These are phyloP conservation scores for Pseudogymnoascus sp. DNA, from an alignment of 2,329 filamentous ascomycete genomes.

Conservation along the genomic window DNA sequence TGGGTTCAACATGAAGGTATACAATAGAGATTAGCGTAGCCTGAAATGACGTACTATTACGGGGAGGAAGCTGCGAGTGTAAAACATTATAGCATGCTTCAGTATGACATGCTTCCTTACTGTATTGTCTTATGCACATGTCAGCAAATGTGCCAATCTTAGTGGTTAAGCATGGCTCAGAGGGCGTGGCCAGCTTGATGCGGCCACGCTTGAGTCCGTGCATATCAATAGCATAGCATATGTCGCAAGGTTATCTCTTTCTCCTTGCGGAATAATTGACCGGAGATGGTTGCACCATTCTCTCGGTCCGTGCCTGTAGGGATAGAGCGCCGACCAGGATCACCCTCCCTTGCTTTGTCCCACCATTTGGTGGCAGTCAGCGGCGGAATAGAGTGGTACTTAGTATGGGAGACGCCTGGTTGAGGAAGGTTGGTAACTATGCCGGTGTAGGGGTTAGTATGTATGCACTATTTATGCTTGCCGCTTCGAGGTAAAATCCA, in stretches of 20 bases:
- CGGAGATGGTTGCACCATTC: not conserved
- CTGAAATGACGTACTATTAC: not conserved
- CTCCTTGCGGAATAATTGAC: not conserved
- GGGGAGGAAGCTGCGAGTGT: not conserved
- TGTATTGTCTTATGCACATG: not conserved
- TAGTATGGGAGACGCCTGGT: not conserved
- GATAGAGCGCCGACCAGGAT: not conserved
- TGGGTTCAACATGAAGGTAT: not conserved
- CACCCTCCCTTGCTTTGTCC: not conserved
- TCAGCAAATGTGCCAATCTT: not conserved
- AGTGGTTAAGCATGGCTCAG: not conserved
- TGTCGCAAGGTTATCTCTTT: not conserved
- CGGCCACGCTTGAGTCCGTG: not conserved
- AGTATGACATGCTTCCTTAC: not conserved
- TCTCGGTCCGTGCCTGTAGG: not conserved
- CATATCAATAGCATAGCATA: not conserved
- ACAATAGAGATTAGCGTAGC: not conserved
- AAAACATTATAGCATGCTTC: not conserved
- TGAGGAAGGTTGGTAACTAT: not conserved
- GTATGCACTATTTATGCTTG: not conserved
- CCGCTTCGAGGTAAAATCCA: not conserved
- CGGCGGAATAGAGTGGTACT: too few relatives aligned
- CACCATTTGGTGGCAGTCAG: not conserved
- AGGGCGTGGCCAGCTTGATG: not conserved
- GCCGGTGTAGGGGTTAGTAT: not conserved